Conservation (phyloP, 1,139 yeast species). For the Geotrichum phurueaensis region DNA sequence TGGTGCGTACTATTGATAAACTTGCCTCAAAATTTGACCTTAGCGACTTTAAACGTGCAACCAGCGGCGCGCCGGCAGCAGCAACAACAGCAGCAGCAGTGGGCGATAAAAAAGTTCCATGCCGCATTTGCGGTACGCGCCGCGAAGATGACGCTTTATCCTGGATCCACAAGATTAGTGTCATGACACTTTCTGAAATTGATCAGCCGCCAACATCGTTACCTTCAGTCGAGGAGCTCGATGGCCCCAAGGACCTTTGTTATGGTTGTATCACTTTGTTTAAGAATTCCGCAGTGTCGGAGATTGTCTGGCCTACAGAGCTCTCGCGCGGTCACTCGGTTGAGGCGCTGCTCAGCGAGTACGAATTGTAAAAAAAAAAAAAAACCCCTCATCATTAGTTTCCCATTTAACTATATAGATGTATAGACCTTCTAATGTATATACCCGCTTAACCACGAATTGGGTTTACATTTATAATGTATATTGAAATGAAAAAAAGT, state of each 20-base stretch:
- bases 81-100: slow-evolving; percentile 34
- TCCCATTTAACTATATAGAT: too few species aligned
- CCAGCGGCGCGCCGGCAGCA: slow-evolving; percentile 10
- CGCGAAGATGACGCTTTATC: slow-evolving; percentile 46
- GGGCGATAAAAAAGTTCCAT: slow-evolving; percentile 25
- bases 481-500: too few species aligned
- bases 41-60: slow-evolving; percentile 1
- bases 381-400: too few species aligned
- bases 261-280: slow-evolving; percentile 73
- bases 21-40: slow-evolving; percentile 45
- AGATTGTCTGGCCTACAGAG: slow-evolving; percentile 23
- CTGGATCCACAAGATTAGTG: slow-evolving; percentile 76
- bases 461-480: too few species aligned
- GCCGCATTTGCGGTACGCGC: slow-evolving; percentile 31
- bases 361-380: slow-evolving; percentile 8
- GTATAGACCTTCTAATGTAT: too few species aligned
- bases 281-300: slow-evolving; percentile 22
- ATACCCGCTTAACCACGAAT: too few species aligned
- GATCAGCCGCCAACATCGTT: not conserved
- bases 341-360: slow-evolving; percentile 23
- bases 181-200: slow-evolving; percentile 47
- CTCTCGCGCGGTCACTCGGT: slow-evolving; percentile 5
- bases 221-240: not conserved
- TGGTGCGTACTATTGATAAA: slow-evolving; percentile 82
- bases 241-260: slow-evolving; percentile 43